Conservation (phyloP, 208 protist genomes). For the Herpetomonas samuelpessoai region DNA sequence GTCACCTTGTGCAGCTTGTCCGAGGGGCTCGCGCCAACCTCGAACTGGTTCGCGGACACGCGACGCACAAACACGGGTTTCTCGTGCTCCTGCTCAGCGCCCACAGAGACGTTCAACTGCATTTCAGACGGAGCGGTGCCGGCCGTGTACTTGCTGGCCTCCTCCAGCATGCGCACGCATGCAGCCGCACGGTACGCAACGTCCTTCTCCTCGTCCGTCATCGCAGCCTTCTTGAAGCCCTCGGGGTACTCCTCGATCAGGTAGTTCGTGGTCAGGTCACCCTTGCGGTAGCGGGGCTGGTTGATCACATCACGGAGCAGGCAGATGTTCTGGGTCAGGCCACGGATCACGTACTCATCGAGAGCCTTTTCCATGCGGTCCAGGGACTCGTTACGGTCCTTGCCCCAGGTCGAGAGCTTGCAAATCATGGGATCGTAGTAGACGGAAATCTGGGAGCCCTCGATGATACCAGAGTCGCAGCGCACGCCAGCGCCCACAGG, state of each 20-base stretch:
- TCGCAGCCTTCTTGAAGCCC: constrained; percentile 28
- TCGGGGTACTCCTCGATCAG: constrained; percentile 41
- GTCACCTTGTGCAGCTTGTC: no score
- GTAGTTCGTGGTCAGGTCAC: constrained; percentile 79
- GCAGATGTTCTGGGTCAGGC: constrained; percentile 90
- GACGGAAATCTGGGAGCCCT: constrained; percentile 69
- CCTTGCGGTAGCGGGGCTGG: constrained; percentile 50
- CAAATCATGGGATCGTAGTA: constrained; percentile 97
- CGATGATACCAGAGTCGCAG: constrained; percentile 73
- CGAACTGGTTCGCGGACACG: no score
- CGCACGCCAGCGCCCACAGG: constrained; percentile 29
- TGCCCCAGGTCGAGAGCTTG: constrained; percentile 93
- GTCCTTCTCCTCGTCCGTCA: constrained; percentile 18
- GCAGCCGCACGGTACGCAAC: constrained; percentile 5
- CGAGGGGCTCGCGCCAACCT: no score
- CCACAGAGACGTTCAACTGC: constrained; percentile 20
- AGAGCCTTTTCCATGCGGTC: constrained; percentile 52
- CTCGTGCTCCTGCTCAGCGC: no score
- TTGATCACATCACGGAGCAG: constrained; percentile 54
- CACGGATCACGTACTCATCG: constrained; percentile 81
- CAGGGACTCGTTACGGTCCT: constrained; percentile 53
- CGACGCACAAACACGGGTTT: no score
- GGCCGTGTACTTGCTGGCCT: no score
- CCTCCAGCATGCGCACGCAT: no score
- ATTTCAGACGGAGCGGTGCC: constrained; percentile 35